Base-by-base conservation (phyloP, 345 rosid genomes). In the Populus alba region DNA sequence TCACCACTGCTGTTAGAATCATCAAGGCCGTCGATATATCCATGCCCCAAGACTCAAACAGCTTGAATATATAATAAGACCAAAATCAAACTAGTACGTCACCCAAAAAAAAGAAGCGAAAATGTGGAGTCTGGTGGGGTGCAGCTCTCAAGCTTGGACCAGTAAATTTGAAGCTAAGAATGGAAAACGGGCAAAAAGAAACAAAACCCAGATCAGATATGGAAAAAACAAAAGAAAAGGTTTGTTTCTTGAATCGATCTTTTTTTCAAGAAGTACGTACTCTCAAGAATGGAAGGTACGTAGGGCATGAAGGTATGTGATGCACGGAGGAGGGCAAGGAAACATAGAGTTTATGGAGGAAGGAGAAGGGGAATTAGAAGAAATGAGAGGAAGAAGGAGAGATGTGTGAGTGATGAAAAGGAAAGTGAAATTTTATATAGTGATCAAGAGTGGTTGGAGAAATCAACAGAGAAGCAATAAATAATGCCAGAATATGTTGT, bases 1-100 rank as follows among this genome's bases (percentile, higher is more conserved):
- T 84, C 66, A 38, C 81, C 11, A 78, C 22, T 12, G 81, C 87
- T 45, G 83, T 67, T 9, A 81, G 17, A 53, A 87, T 25, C 71
- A 83, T 43, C 67, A 83, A 41, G 53, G 73, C 87, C 63, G 74
- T 70, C 23, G 87, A 73, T 27, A 49, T 6, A 7, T 84, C 89
- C 89, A 87, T 84, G 51, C 13, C 31, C 38, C 25, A 6, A 10
- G 37, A 70, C 55, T 45, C 53, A 15, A 13, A 16, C 17, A 47
- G 5, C 53, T 4, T 47, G 53, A 47, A 47, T 47, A 47, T 43
- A 18, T 16, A 29, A 17, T 1, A 61, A 15, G 11, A 61, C 12
- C 43, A 57, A 20, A 55, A 37, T 31, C 38, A 71, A 49, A 45
- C 9, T 13, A 27, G 23, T 3, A 43, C 20, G 49, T 17, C 17